Percentiles rank a stretch among this genome's conserved stretches.
These are phyloP conservation scores for Botrytis squamosa DNA, from an alignment of 2,329 filamentous ascomycete species.

Conservation along the genomic window DNA sequence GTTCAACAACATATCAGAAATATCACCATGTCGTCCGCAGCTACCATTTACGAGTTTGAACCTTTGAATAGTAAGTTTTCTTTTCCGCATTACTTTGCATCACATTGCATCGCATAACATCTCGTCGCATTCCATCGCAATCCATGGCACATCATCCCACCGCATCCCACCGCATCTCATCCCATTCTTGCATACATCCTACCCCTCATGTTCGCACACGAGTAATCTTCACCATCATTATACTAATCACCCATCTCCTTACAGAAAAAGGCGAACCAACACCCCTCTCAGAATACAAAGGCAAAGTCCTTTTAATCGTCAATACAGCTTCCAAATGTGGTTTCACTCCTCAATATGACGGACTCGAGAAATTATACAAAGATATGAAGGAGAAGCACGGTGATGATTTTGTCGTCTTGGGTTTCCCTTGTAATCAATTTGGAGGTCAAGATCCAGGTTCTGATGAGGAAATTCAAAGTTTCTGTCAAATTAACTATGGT, in stretches of 20 bases:
- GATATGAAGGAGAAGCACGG: conserved; percentile 61
- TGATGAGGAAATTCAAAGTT: conserved; percentile 76
- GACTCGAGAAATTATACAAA: conserved; percentile 89
- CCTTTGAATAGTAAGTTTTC: conserved; percentile 69
- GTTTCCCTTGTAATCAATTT: conserved; percentile 99
- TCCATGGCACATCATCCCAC: no score
- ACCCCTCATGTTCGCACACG: background rate
- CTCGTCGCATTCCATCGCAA: background rate
- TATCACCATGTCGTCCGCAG: conserved; percentile 61
- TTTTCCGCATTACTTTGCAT: background rate
- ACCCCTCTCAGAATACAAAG: conserved; percentile 69
- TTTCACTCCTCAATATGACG: conserved; percentile 93
- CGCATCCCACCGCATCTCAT: background rate
- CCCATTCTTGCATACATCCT: background rate
- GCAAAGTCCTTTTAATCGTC: conserved; percentile 93
- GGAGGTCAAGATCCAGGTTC: conserved; percentile 75
- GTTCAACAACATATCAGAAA: conserved; percentile 18
- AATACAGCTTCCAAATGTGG: conserved; percentile 99
- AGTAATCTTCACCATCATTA: conserved; percentile 10
- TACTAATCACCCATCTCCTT: conserved; percentile 20
- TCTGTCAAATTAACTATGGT: conserved; percentile 93
- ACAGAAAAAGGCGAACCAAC: conserved; percentile 72
- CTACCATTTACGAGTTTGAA: conserved; percentile 80
- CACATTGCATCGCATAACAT: background rate
- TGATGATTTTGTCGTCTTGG: conserved; percentile 78